Evolutionary conservation across 2,329 filamentous ascomycete species (phyloP), one percentile per base, ranked within the genome.

Genomic region (Diaporthe eres): DNA sequence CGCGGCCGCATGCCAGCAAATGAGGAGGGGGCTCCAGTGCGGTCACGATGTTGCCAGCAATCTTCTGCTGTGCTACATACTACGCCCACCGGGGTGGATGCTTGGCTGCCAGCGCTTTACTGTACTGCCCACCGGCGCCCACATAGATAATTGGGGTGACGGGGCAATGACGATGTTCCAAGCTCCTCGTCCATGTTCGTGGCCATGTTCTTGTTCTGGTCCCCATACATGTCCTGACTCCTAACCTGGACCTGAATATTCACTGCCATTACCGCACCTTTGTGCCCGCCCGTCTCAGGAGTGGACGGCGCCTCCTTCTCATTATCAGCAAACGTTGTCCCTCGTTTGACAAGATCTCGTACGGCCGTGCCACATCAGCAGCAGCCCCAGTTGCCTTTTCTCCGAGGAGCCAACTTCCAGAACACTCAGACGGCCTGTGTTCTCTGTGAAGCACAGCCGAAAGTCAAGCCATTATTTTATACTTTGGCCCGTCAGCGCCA

Each of bases 1-100:
- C 58, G 58, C 58, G 58, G 25, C 70, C 51, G 15, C 44, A 44
- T 61, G 71, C 31, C 58, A 53, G 71, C 71, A 73, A 65, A 73
- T 73, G 58, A 73, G 63, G 63, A 65, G 49, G 25, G 49, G 49
- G 71, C 37, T 28, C 47, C 39, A 34, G 58, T 37, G 25, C 34
- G 70, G 70, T 63, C 58, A 73, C 71, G 47, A 73, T 73, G 58
- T 28, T 53, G 71, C 47, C 58, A 67, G 25, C 34, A 15, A 44
- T 65, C 53, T 19, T 39, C 71, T 65, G 37, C 47, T 31, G 44
- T 72, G 70, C 55, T 72, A 49, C 39, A 17, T 44, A 5, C 55
- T 72, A 22, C 22, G 31, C 13, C 47, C 47, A 25, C 39, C 22
- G 12, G 17, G 22, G 63, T 68, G 63, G 63, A 25, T 68, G n/a